Evolutionary conservation across 2,329 filamentous ascomycete genomes (phyloP), one percentile per base, ranked within the genome.

Genomic region (Pseudogymnoascus sp.): DNA sequence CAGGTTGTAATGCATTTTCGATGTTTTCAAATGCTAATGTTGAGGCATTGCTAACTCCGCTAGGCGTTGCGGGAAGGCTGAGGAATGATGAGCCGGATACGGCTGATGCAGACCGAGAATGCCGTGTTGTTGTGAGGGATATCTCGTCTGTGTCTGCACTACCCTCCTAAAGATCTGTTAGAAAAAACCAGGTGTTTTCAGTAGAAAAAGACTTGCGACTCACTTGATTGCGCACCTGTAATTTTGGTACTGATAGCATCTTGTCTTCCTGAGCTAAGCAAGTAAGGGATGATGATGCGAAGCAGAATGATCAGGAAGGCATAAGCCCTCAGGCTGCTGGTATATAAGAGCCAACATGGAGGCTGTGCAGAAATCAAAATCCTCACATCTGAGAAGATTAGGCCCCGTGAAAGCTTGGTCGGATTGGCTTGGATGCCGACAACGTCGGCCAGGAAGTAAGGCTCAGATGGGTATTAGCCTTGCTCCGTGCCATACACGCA

Each of bases 1-100:
- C 80, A 0, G 81, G 80, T 55, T 72, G 72, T 14, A 83, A 71
- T 1, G 81, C 80, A 43, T 82, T 79, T 60, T 78, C 73, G 49
- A 61, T 14, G 12, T 61, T 25, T 6, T 23, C 31, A 35, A 28
- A 61, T 28, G 60, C 33, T 21, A 45, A 45, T 12, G 21, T 61
- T n/a, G 60, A 45, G 11, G 28, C n/a, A 28, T 33, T n/a, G n/a
- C 35, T 61, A n/a, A 31, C 38, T 14, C 38, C 23, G 8, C 21
- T 25, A 28, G 37, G 41, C 37, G 45, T 28, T 18, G 60, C 16
- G 41, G 31, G 12, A n/a, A 38, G 21, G 40, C 37, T 45, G 28
- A 61, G 38, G 25, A 61, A 61, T 4, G 60, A 61, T 55, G 60
- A 28, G 33, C 45, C 18, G 9, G 60, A 61, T 25, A 25, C 11